Conservation (phyloP, 2,329 filamentous ascomycete species). For the Aspergillus glaucus region DNA sequence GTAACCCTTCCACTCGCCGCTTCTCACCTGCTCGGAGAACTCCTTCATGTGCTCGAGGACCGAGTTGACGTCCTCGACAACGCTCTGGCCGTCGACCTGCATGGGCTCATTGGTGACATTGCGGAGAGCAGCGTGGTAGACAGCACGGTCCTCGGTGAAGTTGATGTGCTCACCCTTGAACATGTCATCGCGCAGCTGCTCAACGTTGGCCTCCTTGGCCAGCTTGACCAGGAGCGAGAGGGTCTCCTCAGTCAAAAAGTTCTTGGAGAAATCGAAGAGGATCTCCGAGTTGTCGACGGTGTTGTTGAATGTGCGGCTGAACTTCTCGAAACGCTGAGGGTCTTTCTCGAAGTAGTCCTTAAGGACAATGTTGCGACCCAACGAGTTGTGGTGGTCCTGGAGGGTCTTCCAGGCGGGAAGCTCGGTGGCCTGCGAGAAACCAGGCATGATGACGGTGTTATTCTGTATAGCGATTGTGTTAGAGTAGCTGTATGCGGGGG, state of each 20-base stretch:
- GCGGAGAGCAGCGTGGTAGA: slow-evolving; percentile 90
- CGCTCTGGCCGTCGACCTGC: slow-evolving; percentile 84
- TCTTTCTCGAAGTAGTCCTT: slow-evolving; percentile 91
- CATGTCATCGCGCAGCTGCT: slow-evolving; percentile 94
- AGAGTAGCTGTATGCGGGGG: not conserved
- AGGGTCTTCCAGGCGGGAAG: slow-evolving; percentile 85
- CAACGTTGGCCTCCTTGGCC: slow-evolving; percentile 81
- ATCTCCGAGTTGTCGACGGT: slow-evolving; percentile 74
- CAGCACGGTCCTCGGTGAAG: slow-evolving; percentile 93
- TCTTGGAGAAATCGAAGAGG: slow-evolving; percentile 98
- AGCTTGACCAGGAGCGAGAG: slow-evolving; percentile 80
- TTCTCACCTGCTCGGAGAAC: slow-evolving; percentile 91
- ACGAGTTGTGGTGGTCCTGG: slow-evolving; percentile 77
- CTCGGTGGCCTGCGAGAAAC: slow-evolving; percentile 67
- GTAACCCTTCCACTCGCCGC: slow-evolving; percentile 93
- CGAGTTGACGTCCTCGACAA: slow-evolving; percentile 85
- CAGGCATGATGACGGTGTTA: slow-evolving; percentile 27
- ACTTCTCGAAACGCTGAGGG: slow-evolving; percentile 80
- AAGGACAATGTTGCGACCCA: slow-evolving; percentile 83
- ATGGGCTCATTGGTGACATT: slow-evolving; percentile 77
- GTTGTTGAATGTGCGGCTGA: slow-evolving; percentile 78
- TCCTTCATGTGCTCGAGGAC: slow-evolving; percentile 97
- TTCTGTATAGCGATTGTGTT: not conserved
- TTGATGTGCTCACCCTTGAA: slow-evolving; percentile 98
- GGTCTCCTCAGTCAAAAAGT: slow-evolving; percentile 92